Evolutionary conservation across 2,329 filamentous ascomycete genomes (phyloP).

Genomic region (Thielaviopsis euricoi): DNA sequence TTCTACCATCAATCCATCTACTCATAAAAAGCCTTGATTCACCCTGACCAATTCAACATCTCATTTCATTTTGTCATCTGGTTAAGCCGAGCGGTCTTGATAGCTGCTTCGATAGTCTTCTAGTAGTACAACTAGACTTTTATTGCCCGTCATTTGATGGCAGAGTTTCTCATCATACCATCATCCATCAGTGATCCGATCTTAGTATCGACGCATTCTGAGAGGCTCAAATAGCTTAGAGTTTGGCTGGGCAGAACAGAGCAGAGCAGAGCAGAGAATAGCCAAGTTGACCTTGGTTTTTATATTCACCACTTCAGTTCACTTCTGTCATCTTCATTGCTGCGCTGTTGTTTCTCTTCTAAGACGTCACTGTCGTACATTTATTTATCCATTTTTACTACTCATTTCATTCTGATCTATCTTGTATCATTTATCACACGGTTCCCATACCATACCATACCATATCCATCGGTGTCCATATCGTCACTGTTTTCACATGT

Average conservation of each 20-base stretch:
- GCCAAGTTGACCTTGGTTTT: background rate
- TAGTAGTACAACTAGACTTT: background rate
- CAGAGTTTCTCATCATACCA: background rate
- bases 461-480: background rate
- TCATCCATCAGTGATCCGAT: background rate
- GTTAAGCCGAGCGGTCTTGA: too few relatives aligned
- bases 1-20: too few relatives aligned
- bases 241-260: background rate
- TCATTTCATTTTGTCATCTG: too few relatives aligned
- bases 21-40: too few relatives aligned
- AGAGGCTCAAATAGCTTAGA: background rate
- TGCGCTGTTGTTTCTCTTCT: background rate
- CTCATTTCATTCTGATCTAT: background rate
- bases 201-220: background rate
- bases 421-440: background rate
- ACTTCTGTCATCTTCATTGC: background rate
- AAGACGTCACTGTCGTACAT: background rate
- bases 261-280: too few relatives aligned
- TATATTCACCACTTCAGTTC: background rate
- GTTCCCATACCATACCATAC: too few relatives aligned
- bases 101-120: too few relatives aligned
- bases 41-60: too few relatives aligned
- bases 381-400: background rate
- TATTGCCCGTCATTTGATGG: background rate
- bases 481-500: background rate